Evolutionary conservation across 208 protist genomes (phyloP).

Genomic region (Leishmania tarentolae): DNA sequence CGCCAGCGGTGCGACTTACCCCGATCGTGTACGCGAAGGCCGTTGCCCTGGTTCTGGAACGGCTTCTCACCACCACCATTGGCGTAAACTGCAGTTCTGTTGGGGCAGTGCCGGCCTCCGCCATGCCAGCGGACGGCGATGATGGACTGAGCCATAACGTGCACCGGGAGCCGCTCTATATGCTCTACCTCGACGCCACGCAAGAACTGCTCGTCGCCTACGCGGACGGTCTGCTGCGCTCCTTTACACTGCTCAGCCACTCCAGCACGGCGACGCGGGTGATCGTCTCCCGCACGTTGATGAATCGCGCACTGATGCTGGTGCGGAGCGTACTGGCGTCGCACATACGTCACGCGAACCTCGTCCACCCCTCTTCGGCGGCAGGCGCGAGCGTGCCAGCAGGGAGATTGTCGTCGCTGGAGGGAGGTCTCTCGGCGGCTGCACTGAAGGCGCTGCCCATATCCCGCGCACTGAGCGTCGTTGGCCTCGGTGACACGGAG

Average conservation of each 20-base stretch:
- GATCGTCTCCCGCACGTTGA: constrained; percentile 73
- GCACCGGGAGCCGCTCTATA: constrained; percentile 56
- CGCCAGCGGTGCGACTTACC: constrained; percentile 12
- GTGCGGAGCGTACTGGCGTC: constrained; percentile 11
- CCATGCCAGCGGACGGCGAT: neutral
- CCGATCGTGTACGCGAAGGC: constrained; percentile 38
- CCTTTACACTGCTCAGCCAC: constrained; percentile 62
- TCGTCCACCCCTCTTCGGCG: neutral
- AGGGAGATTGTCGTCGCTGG: neutral
- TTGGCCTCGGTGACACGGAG: neutral
- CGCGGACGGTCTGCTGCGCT: constrained; percentile 72
- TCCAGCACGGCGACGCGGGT: constrained; percentile 55
- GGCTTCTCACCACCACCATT: constrained; percentile 34
- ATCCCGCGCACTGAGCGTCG: neutral
- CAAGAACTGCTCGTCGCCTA: constrained; percentile 78
- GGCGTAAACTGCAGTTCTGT: neutral
- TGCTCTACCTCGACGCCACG: constrained; percentile 55
- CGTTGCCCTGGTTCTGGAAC: constrained; percentile 58
- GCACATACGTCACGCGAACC: neutral
- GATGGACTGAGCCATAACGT: constrained; percentile 23
- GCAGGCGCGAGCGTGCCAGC: neutral
- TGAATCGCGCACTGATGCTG: constrained; percentile 32
- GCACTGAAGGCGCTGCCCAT: neutral
- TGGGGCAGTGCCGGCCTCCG: neutral
- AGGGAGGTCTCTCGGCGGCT: neutral